phyloP scores from a whole-genome alignment of 164 flowering plant species.

The Vitis rotundifolia region DNA sequence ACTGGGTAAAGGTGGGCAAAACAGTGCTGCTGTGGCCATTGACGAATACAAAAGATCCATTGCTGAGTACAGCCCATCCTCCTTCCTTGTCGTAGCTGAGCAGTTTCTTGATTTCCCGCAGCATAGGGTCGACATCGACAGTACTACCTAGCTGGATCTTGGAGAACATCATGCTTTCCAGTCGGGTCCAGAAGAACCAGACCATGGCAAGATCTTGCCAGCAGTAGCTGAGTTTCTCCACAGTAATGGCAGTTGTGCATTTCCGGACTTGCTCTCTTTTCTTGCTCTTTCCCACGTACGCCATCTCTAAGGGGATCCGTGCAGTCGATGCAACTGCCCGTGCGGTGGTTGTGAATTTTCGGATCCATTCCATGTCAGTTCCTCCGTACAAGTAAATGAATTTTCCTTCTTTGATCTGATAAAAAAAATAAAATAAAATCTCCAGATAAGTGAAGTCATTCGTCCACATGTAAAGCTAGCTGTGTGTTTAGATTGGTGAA shows the following conservation, averaged over 20 bases:
- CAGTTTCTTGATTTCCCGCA: slow-evolving; percentile 30
- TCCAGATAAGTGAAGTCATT: neutral
- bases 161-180: slow-evolving; percentile 36
- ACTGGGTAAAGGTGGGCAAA: neutral
- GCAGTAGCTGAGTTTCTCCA: too few relatives aligned
- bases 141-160: slow-evolving; percentile 22
- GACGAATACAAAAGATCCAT: slow-evolving; percentile 16
- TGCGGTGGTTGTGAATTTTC: slow-evolving; percentile 14
- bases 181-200: slow-evolving; percentile 32
- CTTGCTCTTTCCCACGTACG: slow-evolving; percentile 20
- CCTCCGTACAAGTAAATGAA: slow-evolving; percentile 31
- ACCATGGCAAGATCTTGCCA: slow-evolving; percentile 17
- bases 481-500: neutral
- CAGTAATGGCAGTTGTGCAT: too few relatives aligned
- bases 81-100: slow-evolving; percentile 26
- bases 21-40: slow-evolving; percentile 19
- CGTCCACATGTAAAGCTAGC: neutral
- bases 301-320: slow-evolving; percentile 18
- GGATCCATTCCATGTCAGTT: slow-evolving; percentile 24
- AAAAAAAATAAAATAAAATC: neutral
- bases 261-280: neutral
- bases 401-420: slow-evolving; percentile 23
- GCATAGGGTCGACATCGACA: slow-evolving; percentile 19
- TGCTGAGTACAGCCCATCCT: slow-evolving; percentile 32
- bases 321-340: neutral